phyloP scores from a whole-genome alignment of 371 early-diverging fungal species.

The Mucor plumbeus region DNA sequence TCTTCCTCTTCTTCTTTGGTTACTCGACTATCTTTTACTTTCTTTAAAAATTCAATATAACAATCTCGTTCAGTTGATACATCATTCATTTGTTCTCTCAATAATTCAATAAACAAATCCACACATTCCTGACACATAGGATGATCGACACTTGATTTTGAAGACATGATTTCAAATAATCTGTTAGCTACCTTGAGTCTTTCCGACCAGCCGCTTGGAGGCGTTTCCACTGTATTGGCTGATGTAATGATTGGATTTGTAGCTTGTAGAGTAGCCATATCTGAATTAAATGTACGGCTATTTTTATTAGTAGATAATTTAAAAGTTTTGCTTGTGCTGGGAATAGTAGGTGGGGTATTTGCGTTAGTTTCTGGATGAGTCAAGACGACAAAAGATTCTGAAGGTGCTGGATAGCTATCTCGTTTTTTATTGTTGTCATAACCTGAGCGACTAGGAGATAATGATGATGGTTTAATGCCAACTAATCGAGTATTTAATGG shows the following conservation, averaged over 20 bases:
- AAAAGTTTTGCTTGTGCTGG: neutral
- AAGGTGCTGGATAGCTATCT: slow-evolving; percentile 40
- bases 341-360: slow-evolving; percentile 9
- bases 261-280: neutral
- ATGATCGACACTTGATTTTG: slow-evolving; percentile 77
- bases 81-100: slow-evolving; percentile 75
- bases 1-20: slow-evolving; percentile 54
- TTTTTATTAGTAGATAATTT: neutral
- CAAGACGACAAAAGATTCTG: slow-evolving; percentile 65
- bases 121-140: slow-evolving; percentile 92
- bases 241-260: neutral
- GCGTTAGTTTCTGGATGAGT: slow-evolving; percentile 44
- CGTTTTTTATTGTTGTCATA: slow-evolving; percentile 16
- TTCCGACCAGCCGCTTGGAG: slow-evolving; percentile 43
- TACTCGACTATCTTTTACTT: slow-evolving; percentile 58
- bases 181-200: slow-evolving; percentile 69
- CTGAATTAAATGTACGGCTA: neutral
- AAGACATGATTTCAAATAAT: slow-evolving; percentile 74
- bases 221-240: slow-evolving; percentile 23
- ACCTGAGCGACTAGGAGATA: neutral
- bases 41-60: slow-evolving; percentile 74
- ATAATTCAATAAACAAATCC: slow-evolving; percentile 70
- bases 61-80: slow-evolving; percentile 74
- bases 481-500: slow-evolving; percentile 10
- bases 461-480: slow-evolving; percentile 10